phyloP scores from a whole-genome alignment of 2,329 filamentous ascomycete species.

The Teratosphaeriaceae sp. region DNA sequence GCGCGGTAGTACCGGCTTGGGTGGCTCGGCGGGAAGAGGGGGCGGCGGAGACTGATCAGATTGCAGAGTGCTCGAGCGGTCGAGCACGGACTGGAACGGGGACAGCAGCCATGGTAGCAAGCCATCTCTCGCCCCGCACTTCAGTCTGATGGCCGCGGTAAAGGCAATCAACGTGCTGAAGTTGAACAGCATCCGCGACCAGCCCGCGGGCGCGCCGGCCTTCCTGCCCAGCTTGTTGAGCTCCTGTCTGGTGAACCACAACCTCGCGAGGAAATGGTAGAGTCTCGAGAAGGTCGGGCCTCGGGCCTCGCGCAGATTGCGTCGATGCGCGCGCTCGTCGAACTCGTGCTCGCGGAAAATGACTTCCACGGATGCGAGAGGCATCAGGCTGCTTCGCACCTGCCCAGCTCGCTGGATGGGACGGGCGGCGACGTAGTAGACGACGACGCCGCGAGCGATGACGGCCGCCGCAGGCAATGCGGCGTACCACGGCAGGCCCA shows the following conservation, averaged over 20 bases:
- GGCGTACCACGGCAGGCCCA: conserved; percentile 27
- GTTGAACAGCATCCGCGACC: conserved; percentile 10
- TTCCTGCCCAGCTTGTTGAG: conserved; percentile 7
- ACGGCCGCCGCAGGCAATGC: conserved; percentile 24
- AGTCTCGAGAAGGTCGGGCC: not conserved
- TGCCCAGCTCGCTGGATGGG: conserved; percentile 16
- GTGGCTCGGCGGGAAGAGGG: no score
- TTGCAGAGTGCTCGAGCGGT: not conserved
- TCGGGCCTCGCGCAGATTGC: no score
- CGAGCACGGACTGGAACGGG: no score
- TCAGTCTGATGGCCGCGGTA: conserved; percentile 23
- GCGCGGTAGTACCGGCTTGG: no score
- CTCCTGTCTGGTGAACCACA: not conserved
- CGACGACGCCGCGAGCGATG: conserved; percentile 21
- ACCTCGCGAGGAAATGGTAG: not conserved
- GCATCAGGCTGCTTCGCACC: conserved; percentile 13
- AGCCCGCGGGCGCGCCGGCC: conserved; percentile 10
- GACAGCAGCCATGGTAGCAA: conserved; percentile 17
- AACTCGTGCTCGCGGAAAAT: no score
- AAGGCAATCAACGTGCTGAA: conserved; percentile 22
- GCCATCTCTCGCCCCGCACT: conserved; percentile 20
- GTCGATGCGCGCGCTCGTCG: no score
- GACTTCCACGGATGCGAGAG: conserved; percentile 9
- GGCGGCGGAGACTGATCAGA: not conserved
- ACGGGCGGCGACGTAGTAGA: conserved; percentile 18